A percentile compares a stretch with the other conserved stretches of the same genome.
Evolutionary conservation across 257 asterid species (phyloP).

Genomic region (Echium plantagineum): DNA sequence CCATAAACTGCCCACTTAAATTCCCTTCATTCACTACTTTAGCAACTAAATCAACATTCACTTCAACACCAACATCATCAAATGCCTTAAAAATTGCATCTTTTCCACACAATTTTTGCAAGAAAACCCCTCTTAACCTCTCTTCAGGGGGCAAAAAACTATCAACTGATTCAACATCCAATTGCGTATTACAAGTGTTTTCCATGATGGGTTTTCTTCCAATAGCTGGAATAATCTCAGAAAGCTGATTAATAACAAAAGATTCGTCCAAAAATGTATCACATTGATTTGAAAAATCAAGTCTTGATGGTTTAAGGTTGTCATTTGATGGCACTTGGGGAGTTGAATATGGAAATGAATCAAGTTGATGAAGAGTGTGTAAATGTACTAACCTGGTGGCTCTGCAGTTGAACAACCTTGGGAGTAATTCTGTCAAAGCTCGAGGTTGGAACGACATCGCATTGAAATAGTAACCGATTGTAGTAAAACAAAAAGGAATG

Average conservation of each 20-base stretch:
- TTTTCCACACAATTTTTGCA: conserved; percentile 47
- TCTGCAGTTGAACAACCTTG: too few species aligned
- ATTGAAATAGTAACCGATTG: too few species aligned
- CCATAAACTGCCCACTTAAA: conserved; percentile 52
- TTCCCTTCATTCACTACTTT: conserved; percentile 56
- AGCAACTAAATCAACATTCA: conserved; percentile 38
- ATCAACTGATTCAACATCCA: conserved; percentile 11
- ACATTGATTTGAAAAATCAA: neutral
- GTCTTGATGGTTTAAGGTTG: too few species aligned
- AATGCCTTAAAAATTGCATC: conserved; percentile 36
- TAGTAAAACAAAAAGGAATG: too few species aligned
- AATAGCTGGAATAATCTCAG: conserved; percentile 41
- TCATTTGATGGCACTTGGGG: too few species aligned
- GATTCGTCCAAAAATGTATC: conserved; percentile 31
- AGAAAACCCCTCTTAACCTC: conserved; percentile 68
- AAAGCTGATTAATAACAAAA: conserved; percentile 42
- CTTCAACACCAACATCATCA: conserved; percentile 33
- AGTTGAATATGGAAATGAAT: too few species aligned
- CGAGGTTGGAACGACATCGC: too few species aligned
- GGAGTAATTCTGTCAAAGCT: too few species aligned
- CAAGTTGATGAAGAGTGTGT: too few species aligned
- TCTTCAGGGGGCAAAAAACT: conserved; percentile 58
- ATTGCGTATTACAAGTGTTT: conserved; percentile 10
- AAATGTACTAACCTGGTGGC: too few species aligned
- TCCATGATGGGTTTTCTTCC: conserved; percentile 11